These are phyloP conservation scores for Mortierella hygrophila DNA, from an alignment of 192 early-diverging fungal genomes.

Conservation along the genomic window DNA sequence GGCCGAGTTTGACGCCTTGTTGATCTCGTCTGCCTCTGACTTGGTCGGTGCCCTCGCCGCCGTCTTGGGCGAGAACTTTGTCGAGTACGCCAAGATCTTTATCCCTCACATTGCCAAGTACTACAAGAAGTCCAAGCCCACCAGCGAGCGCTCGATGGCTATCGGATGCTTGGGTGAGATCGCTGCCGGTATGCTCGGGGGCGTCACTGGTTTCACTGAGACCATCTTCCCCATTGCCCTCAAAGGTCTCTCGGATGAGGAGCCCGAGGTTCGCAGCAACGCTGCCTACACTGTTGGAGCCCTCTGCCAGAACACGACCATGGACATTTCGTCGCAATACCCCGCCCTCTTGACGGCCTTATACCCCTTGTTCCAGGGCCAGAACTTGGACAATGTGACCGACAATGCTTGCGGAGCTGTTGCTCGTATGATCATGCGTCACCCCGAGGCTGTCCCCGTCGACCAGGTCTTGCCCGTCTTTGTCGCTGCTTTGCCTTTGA, in stretches of 20 bases:
- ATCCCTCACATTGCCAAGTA: constrained; percentile 86
- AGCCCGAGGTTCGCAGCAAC: constrained; percentile 89
- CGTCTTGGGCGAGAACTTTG: constrained; percentile 82
- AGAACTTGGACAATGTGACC: constrained; percentile 65
- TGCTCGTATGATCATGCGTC: constrained; percentile 77
- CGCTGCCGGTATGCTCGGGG: constrained; percentile 70
- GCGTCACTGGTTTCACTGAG: constrained; percentile 71
- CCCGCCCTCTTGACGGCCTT: constrained; percentile 69
- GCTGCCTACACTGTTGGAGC: constrained; percentile 86
- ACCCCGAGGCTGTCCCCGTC: constrained; percentile 77
- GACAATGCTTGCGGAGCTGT: constrained; percentile 90
- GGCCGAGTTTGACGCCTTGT: constrained; percentile 86
- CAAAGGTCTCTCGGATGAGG: constrained; percentile 78
- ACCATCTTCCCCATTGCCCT: constrained; percentile 79
- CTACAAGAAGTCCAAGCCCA: constrained; percentile 71
- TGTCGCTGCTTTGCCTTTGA: constrained; percentile 76
- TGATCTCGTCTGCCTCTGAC: constrained; percentile 86
- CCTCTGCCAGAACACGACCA: constrained; percentile 73
- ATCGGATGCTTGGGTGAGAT: constrained; percentile 90
- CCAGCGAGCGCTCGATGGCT: constrained; percentile 90
- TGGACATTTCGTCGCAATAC: constrained; percentile 79
- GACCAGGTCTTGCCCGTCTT: constrained; percentile 79
- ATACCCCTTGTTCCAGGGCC: constrained; percentile 71
- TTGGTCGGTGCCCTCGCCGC: constrained; percentile 82
- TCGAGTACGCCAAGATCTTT: constrained; percentile 80